Base-by-base conservation (phyloP, 768 basidiomycete genomes). In the Favolaschia claudopus region DNA sequence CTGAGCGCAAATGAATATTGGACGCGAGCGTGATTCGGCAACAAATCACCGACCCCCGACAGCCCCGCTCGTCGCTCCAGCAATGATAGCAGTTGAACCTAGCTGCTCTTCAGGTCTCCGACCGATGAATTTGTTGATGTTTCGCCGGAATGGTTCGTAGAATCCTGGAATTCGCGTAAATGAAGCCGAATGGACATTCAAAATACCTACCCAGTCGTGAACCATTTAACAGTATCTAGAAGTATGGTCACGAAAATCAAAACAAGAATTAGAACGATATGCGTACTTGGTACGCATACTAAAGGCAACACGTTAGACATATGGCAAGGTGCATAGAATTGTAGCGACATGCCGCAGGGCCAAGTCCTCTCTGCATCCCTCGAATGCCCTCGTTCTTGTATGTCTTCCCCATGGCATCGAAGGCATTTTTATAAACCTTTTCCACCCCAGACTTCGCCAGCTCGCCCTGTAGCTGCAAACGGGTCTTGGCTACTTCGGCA, bases 401-500 rank as follows among this genome's bases (percentile, higher is more conserved):
- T 7, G 95, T 96, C 76, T 96, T 97, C 32, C 77, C 76, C 29
- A 96, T 76, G 14, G 92, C 95, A 68, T 99, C 96, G 37, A 94
- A 48, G 77, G 89, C 91, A 70, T 89, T 92, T 59, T 85, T 92
- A 79, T 99, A 99, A 3, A 98, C 92, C 70, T 87, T 92, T 63
- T 76, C 72, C 15, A 81, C 82, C 9, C 89, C 86, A 7, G 75
- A 82, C 69, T 90, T 94, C 31, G 91, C 87, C 12, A 99, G 85
- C 74, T 99, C 97, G 24, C 96, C 97, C 70, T 99, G 95, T 24
- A 99, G 84, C 72, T 99, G 97, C 47, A 99, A 77, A 53, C 96
- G 89, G 37, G 97, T 99, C 76, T 99, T 99, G 40, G 92, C 91
- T 20, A 95, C 93, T 66, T 90, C 89, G 5, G 88, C 88, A 13